Percentiles rank a stretch among this genome's conserved stretches.
These are phyloP conservation scores for Solanum corneliomulleri DNA, from an alignment of 257 asterid species.

Conservation along the genomic window DNA sequence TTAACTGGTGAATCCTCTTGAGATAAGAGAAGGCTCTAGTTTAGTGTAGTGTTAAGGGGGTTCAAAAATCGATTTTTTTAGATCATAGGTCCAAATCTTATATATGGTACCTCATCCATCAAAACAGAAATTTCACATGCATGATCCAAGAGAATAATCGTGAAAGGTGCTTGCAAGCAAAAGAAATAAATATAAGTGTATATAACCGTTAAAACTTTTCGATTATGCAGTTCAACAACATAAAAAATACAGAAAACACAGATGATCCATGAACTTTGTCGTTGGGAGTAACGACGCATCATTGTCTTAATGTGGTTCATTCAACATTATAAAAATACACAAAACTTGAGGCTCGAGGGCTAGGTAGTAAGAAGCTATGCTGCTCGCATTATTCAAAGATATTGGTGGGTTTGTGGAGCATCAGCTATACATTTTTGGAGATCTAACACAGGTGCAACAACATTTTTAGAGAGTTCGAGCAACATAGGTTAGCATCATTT, in stretches of 20 bases:
- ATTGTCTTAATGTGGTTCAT: not conserved
- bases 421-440: not conserved
- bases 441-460: not conserved
- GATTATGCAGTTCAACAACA: not conserved
- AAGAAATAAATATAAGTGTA: not conserved
- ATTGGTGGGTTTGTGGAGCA: not conserved
- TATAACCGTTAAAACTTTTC: not conserved
- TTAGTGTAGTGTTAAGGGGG: not conserved
- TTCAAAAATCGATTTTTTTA: not conserved
- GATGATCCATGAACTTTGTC: not conserved
- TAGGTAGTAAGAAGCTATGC: not conserved
- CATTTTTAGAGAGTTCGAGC: not conserved
- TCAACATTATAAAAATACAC: not conserved
- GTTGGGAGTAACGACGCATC: not conserved
- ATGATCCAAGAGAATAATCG: not conserved
- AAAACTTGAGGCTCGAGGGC: not conserved
- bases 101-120: not conserved
- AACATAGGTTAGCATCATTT: not conserved
- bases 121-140: not conserved
- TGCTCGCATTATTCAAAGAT: not conserved
- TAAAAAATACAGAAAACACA: not conserved
- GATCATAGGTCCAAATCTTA: not conserved
- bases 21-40: not conserved
- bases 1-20: not conserved
- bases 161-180: not conserved